phyloP scores from a whole-genome alignment of 805 yeast species.

The Pichia nanzhaoensis region DNA sequence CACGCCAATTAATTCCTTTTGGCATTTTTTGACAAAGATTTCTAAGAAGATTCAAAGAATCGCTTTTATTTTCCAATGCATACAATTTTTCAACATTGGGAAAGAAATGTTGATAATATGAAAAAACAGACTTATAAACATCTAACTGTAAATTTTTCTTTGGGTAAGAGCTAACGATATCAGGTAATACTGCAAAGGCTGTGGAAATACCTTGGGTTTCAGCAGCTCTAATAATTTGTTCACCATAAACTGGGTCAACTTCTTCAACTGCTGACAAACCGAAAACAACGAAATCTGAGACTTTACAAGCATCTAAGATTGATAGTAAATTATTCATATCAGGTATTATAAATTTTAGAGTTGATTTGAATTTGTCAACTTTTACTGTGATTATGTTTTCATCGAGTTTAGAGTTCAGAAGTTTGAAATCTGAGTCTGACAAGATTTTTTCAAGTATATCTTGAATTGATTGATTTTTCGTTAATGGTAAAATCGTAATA shows the following conservation, averaged over 20 bases:
- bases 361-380: constrained; percentile 65
- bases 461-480: constrained; percentile 56
- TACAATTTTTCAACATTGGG: constrained; percentile 75
- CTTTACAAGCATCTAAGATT: constrained; percentile 78
- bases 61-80: constrained; percentile 60
- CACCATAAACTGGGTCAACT: constrained; percentile 75
- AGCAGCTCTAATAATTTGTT: constrained; percentile 80
- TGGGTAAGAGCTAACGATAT: constrained; percentile 58
- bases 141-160: constrained; percentile 74
- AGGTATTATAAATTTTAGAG: constrained; percentile 67
- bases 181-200: constrained; percentile 71
- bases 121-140: constrained; percentile 53
- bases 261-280: constrained; percentile 85
- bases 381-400: constrained; percentile 49
- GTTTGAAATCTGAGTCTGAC: constrained; percentile 28
- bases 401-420: constrained; percentile 28
- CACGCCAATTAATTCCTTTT: constrained; percentile 84
- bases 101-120: constrained; percentile 68
- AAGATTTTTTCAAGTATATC: constrained; percentile 50
- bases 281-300: constrained; percentile 83
- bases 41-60: constrained; percentile 68
- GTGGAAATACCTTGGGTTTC: constrained; percentile 90
- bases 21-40: constrained; percentile 82
- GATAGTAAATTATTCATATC: constrained; percentile 58
- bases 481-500: constrained; percentile 72